Percentiles rank a stretch among this genome's conserved stretches.
Evolutionary conservation across 768 basidiomycete species (phyloP).

Genomic region (Auriscalpium vulgare): DNA sequence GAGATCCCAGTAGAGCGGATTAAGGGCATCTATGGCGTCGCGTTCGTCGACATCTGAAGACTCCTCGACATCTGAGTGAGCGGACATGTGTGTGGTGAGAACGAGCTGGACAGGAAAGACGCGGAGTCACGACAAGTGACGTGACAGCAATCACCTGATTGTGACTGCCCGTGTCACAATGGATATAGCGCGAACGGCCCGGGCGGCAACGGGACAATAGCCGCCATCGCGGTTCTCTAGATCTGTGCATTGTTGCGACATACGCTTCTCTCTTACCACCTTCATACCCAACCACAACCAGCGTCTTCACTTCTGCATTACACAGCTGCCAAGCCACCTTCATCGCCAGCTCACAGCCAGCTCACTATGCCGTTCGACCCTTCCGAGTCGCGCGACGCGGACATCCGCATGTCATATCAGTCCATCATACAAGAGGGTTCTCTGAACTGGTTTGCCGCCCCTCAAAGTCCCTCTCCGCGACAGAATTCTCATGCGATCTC

Average conservation of each 20-base stretch:
- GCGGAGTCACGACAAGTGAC: neutral
- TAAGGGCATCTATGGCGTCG: slow-evolving; percentile 7
- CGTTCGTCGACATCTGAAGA: slow-evolving; percentile 11
- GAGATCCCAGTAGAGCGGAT: slow-evolving; percentile 5
- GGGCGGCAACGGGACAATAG: neutral
- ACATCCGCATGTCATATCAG: slow-evolving; percentile 10
- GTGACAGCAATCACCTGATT: neutral
- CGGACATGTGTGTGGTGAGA: slow-evolving; percentile 1
- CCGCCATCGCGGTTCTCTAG: too few relatives aligned
- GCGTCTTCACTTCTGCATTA: neutral
- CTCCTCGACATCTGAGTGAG: slow-evolving; percentile 9
- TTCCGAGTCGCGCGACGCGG: slow-evolving; percentile 2
- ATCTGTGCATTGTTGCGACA: too few relatives aligned
- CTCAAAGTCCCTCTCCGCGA: too few relatives aligned
- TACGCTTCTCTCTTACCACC: neutral
- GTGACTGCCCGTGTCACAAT: neutral
- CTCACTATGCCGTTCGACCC: neutral
- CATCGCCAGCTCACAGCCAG: neutral
- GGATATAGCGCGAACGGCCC: neutral
- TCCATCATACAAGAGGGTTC: slow-evolving; percentile 6
- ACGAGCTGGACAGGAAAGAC: neutral
- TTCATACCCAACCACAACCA: neutral
- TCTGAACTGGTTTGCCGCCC: slow-evolving; percentile 6
- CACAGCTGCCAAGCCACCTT: neutral
- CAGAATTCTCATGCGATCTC: too few relatives aligned